Percentiles rank a stretch among this genome's conserved stretches.
Conservation (phyloP, 805 yeast genomes). For the Starmerella sirachaensis region DNA sequence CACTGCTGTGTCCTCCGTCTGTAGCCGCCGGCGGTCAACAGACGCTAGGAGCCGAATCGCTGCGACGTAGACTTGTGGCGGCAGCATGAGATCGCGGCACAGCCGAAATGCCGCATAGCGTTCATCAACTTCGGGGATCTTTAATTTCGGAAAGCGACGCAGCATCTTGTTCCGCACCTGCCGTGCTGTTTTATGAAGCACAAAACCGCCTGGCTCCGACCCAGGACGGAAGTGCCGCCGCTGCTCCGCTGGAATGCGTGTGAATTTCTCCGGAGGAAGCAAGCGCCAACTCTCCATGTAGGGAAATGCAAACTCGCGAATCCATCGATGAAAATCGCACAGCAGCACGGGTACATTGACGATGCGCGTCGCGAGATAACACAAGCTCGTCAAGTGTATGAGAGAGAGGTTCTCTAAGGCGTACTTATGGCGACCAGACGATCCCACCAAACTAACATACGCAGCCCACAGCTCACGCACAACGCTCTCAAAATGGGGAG, state of each 20-base stretch:
- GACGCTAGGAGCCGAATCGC: slow-evolving; percentile 25
- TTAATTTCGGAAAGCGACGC: neutral
- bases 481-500: slow-evolving; percentile 2
- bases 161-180: neutral
- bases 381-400: slow-evolving; percentile 8
- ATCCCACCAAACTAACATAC: neutral
- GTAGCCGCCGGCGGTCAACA: no score
- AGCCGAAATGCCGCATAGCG: slow-evolving; percentile 8
- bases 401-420: neutral
- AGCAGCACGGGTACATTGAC: slow-evolving; percentile 8
- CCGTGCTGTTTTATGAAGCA: slow-evolving; percentile 4
- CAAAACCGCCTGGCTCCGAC: slow-evolving; percentile 4
- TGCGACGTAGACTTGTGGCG: slow-evolving; percentile 38
- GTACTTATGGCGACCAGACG: no score
- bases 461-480: slow-evolving; percentile 14
- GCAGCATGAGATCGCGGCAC: slow-evolving; percentile 34
- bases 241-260: slow-evolving; percentile 8
- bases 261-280: slow-evolving; percentile 1
- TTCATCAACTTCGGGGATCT: slow-evolving; percentile 4
- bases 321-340: slow-evolving; percentile 13
- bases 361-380: slow-evolving; percentile 12
- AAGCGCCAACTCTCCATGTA: slow-evolving; percentile 7
- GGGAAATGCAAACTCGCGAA: slow-evolving; percentile 8
- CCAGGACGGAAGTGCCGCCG: slow-evolving; percentile 8
- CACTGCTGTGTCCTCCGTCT: no score